Conservation (phyloP, 176 grass and related monocot species). For the Chrysopogon serrulatus region DNA sequence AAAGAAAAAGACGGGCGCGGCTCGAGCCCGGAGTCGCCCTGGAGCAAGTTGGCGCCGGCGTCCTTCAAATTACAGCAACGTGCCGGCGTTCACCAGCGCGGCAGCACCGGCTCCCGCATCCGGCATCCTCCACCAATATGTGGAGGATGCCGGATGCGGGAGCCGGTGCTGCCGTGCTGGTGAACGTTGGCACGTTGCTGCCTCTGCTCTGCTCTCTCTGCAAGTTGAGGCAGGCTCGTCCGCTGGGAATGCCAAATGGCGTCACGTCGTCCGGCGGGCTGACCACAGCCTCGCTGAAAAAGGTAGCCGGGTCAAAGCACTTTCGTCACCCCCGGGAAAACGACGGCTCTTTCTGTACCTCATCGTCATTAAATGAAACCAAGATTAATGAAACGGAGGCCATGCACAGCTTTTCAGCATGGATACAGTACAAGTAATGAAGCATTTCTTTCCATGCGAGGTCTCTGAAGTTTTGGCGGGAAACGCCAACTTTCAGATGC, state of each 20-base stretch:
- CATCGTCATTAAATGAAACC: neutral
- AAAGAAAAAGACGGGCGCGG: neutral
- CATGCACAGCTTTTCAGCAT: neutral
- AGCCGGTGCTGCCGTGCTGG: too few relatives aligned
- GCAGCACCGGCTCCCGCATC: too few relatives aligned
- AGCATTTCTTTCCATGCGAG: neutral
- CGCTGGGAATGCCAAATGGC: conserved; percentile 1
- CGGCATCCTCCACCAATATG: too few relatives aligned
- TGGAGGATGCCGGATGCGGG: too few relatives aligned
- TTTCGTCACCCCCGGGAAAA: neutral
- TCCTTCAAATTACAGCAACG: conserved; percentile 21
- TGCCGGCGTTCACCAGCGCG: too few relatives aligned
- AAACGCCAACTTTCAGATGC: neutral
- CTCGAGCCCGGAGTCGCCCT: neutral
- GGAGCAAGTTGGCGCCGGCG: neutral
- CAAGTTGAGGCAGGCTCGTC: neutral
- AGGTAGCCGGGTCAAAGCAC: neutral
- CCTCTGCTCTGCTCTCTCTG: neutral
- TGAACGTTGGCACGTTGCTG: neutral
- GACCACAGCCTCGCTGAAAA: neutral
- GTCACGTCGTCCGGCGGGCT: neutral
- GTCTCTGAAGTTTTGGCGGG: neutral
- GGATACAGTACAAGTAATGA: neutral
- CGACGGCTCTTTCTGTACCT: neutral
- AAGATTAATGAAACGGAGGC: neutral